A percentile compares a stretch with the other conserved stretches of the same genome.
phyloP scores from a whole-genome alignment of 139 green algal genomes.

The Ulvella scutata region DNA sequence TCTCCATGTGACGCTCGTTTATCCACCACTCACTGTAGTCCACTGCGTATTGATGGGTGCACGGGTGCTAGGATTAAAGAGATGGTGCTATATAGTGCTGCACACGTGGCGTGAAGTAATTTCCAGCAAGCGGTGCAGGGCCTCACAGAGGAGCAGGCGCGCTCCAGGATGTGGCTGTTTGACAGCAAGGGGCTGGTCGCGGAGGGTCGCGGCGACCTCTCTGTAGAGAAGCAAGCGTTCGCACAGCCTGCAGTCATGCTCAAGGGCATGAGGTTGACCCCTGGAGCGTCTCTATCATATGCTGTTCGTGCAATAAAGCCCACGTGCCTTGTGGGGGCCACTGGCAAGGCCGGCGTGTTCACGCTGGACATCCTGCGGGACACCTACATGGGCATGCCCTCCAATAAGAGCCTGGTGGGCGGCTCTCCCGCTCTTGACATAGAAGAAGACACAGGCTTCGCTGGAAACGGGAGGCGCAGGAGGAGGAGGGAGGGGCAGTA shows the following conservation, averaged over 20 bases:
- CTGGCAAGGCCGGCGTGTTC: background rate
- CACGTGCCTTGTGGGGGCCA: background rate
- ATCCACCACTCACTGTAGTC: no score
- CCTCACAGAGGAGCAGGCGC: background rate
- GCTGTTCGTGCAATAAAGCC: background rate
- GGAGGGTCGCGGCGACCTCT: background rate
- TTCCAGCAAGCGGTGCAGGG: background rate
- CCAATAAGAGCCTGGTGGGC: background rate
- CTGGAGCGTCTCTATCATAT: background rate
- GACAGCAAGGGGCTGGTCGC: conserved; percentile 5
- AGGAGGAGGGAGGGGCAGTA: no score
- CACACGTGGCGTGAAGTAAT: no score
- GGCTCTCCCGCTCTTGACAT: no score
- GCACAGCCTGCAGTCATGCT: background rate
- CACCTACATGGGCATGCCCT: background rate
- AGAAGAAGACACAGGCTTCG: no score
- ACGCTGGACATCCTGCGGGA: background rate
- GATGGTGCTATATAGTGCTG: no score
- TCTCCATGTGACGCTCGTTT: no score
- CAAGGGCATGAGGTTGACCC: background rate
- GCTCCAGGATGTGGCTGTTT: conserved; percentile 8
- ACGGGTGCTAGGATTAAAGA: no score
- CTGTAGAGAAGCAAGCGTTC: conserved; percentile 3
- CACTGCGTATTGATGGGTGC: no score
- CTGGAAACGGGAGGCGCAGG: background rate